These are phyloP conservation scores for Sabuloglossum arenarium DNA, from an alignment of 495 filamentous ascomycete genomes.

Conservation along the genomic window DNA sequence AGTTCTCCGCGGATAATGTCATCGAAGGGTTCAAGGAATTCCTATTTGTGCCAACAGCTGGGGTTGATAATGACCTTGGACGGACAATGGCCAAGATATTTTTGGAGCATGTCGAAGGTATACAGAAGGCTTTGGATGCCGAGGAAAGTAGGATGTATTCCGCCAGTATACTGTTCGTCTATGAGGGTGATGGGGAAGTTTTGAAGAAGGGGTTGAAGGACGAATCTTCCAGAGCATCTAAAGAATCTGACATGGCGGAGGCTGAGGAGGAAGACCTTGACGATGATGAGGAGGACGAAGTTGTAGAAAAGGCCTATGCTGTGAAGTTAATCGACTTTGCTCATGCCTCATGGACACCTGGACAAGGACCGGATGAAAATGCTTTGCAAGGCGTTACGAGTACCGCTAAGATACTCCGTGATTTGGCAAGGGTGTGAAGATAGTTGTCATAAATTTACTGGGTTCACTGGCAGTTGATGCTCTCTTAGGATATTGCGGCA, in stretches of 20 bases:
- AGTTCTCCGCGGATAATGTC: constrained; percentile 49
- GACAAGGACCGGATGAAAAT: constrained; percentile 77
- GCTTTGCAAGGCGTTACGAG: constrained; percentile 53
- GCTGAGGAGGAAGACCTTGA: constrained; percentile 22
- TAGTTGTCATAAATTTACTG: not conserved
- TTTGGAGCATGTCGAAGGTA: constrained; percentile 38
- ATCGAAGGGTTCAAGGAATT: constrained; percentile 55
- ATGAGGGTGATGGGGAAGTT: constrained; percentile 64
- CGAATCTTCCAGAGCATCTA: constrained; percentile 30
- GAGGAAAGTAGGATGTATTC: constrained; percentile 91
- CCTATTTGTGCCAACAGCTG: constrained; percentile 41
- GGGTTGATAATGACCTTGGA: constrained; percentile 25
- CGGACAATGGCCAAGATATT: constrained; percentile 41
- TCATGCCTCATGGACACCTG: constrained; percentile 73
- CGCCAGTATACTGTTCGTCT: constrained; percentile 71
- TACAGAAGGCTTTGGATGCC: constrained; percentile 42
- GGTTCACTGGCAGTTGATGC: not conserved
- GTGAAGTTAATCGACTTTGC: constrained; percentile 95
- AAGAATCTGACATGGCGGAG: constrained; percentile 4
- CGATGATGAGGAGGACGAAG: constrained; percentile 34
- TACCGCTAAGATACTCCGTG: constrained; percentile 40
- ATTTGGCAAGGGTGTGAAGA: not conserved
- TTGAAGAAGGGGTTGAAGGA: constrained; percentile 45
- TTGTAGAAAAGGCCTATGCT: constrained; percentile 50
- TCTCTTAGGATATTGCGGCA: not conserved